phyloP scores from a whole-genome alignment of 1,284 basidiomycete species.

The Rhodotorula mucilaginosa region DNA sequence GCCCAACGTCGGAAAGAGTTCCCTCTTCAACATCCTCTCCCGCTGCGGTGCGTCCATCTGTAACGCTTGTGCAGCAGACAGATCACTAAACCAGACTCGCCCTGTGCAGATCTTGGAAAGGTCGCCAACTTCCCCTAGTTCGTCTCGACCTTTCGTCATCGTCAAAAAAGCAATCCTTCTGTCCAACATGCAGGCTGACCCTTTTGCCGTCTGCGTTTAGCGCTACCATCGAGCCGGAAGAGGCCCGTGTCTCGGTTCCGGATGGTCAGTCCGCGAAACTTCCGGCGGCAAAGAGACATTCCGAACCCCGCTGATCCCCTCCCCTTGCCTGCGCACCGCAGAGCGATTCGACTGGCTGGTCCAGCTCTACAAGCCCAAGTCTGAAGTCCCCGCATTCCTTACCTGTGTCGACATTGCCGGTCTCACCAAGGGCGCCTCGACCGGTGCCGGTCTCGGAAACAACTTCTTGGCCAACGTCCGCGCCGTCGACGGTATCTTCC shows the following conservation, averaged over 20 bases:
- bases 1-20: conserved; percentile 91
- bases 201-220: conserved; percentile 11
- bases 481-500: conserved; percentile 98
- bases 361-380: conserved; percentile 83
- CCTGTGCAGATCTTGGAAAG: conserved; percentile 77
- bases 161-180: not conserved
- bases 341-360: conserved; percentile 91
- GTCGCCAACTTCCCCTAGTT: conserved; percentile 90
- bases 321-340: not conserved
- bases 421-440: conserved; percentile 92
- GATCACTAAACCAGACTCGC: not conserved
- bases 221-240: conserved; percentile 63
- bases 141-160: not conserved
- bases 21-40: conserved; percentile 83
- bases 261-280: conserved; percentile 54
- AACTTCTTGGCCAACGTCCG: conserved; percentile 97
- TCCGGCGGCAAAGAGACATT: not conserved
- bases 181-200: conserved; percentile 14
- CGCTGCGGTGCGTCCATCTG: conserved; percentile 64
- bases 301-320: not conserved
- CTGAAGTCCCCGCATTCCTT: conserved; percentile 86
- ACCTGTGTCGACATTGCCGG: conserved; percentile 99
- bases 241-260: conserved; percentile 93
- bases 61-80: not conserved
- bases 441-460: conserved; percentile 96